A percentile compares a stretch with the other conserved stretches of the same genome.
Conservation (phyloP, 345 rosid genomes). For the Clausena lansium region DNA sequence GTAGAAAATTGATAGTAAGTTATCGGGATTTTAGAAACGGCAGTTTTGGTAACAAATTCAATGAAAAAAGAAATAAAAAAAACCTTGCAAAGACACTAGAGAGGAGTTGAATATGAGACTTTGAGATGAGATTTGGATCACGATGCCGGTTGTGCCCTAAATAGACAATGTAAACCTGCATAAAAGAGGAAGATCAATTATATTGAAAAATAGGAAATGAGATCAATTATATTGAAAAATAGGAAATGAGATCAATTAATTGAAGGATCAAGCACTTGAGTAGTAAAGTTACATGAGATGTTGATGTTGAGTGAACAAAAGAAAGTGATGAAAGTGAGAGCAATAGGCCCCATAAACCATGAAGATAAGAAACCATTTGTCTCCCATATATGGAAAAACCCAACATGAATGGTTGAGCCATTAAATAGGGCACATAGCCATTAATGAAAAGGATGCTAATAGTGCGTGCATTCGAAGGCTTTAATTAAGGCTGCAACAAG, state of each 20-base stretch:
- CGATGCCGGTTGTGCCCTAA: conserved; percentile 41
- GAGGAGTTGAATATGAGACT: conserved; percentile 52
- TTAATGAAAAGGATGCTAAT: conserved; percentile 4
- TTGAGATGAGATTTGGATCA: conserved; percentile 37
- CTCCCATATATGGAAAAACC: conserved; percentile 21
- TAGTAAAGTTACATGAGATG: conserved; percentile 29
- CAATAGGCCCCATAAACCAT: conserved; percentile 31
- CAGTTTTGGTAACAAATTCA: too few species aligned
- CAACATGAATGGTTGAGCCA: conserved; percentile 19
- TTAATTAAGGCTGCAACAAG: conserved; percentile 31
- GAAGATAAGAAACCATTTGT: conserved; percentile 32
- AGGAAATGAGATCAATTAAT: background rate
- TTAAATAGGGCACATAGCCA: conserved; percentile 29
- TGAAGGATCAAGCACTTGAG: background rate
- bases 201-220: background rate
- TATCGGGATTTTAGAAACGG: background rate
- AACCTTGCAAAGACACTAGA: conserved; percentile 56
- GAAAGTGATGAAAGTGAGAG: conserved; percentile 34
- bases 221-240: background rate
- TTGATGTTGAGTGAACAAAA: conserved; percentile 22
- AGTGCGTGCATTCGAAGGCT: conserved; percentile 36
- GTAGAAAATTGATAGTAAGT: background rate
- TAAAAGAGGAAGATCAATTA: background rate
- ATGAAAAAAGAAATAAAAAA: conserved; percentile 11
- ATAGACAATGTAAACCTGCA: conserved; percentile 72